Evolutionary conservation across 2,329 filamentous ascomycete genomes (phyloP), one percentile per base, ranked within the genome.

Genomic region (Fusarium kyushuense): DNA sequence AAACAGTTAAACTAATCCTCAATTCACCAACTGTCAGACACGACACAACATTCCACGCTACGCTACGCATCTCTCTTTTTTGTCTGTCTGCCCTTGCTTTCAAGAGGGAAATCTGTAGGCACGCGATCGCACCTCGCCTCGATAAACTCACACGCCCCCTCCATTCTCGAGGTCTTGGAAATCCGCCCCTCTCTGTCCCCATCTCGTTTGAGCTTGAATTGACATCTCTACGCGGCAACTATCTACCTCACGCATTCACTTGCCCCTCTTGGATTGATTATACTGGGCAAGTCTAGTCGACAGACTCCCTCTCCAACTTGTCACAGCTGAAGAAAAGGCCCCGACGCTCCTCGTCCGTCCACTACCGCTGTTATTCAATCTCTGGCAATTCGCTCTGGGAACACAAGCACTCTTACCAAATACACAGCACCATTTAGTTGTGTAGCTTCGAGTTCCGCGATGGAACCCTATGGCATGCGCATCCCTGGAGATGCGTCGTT

Each of bases 401-500:
- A 29, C 21, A 51, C 23, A 27, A 67, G 56, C 64, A 60, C 21
- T 47, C 58, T 57, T 42, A 59, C n/a, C 46, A 55, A 54, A 54
- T 48, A 63, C 58, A 61, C 67, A 52, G 67, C 67, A 70, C 58
- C 54, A 70, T 58, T 27, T 8, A 27, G 61, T 69, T 33, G 61
- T 66, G 63, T 52, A 65, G 55, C 27, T 27, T 27, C 27, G 27
- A 27, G 27, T 27, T 53, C 65, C 54, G 76, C 70, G 71, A 82
- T 81, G 80, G 80, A 80, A 72, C 74, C 75, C 67, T 72, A 74
- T 74, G 73, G 73, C 74, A 80, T 81, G 80, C 82, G 80, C 76
- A 81, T 79, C 80, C 81, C 80, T 80, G 81, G 76, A 76, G 79
- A 81, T 78, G 79, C 78, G 71, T 78, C 79, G 65, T 82, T 81